These are phyloP conservation scores for Boletellus ananas DNA, from an alignment of 768 basidiomycete genomes.

Conservation along the genomic window DNA sequence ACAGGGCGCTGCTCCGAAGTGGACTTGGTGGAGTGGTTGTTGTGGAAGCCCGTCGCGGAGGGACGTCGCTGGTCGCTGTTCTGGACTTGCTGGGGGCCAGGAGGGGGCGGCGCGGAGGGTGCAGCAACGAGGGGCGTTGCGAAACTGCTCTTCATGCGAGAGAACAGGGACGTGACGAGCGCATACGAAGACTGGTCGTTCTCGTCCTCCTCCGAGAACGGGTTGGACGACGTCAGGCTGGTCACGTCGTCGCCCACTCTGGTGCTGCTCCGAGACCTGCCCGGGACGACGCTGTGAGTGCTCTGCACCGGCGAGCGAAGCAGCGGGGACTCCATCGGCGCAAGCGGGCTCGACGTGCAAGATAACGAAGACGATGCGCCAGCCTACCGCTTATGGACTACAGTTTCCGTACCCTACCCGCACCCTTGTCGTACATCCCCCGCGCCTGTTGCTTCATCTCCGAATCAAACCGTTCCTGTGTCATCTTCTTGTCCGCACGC, in stretches of 20 bases:
- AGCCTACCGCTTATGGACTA: conserved; percentile 18
- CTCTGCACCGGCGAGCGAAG: conserved; percentile 28
- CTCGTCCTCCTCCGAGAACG: conserved; percentile 91
- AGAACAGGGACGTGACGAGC: conserved; percentile 75
- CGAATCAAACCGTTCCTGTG: conserved; percentile 56
- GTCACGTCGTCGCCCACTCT: conserved; percentile 58
- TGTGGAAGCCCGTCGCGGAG: conserved; percentile 43
- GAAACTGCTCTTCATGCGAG: conserved; percentile 76
- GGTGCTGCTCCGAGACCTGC: conserved; percentile 60
- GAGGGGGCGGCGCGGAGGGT: conserved; percentile 35
- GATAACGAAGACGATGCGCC: neutral
- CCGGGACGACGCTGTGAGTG: conserved; percentile 40
- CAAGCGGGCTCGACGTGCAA: neutral
- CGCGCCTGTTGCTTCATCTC: conserved; percentile 62
- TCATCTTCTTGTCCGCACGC: conserved; percentile 63
- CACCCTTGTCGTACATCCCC: conserved; percentile 39
- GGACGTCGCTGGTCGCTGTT: conserved; percentile 57
- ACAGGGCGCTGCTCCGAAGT: conserved; percentile 53
- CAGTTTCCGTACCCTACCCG: conserved; percentile 19
- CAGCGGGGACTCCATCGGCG: conserved; percentile 34
- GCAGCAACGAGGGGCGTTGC: conserved; percentile 59
- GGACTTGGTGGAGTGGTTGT: conserved; percentile 44
- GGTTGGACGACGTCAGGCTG: conserved; percentile 83
- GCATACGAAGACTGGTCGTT: conserved; percentile 85
- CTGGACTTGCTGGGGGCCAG: conserved; percentile 28